phyloP scores from a whole-genome alignment of 116 monocot species.

The Trichopus zeylanicus region DNA sequence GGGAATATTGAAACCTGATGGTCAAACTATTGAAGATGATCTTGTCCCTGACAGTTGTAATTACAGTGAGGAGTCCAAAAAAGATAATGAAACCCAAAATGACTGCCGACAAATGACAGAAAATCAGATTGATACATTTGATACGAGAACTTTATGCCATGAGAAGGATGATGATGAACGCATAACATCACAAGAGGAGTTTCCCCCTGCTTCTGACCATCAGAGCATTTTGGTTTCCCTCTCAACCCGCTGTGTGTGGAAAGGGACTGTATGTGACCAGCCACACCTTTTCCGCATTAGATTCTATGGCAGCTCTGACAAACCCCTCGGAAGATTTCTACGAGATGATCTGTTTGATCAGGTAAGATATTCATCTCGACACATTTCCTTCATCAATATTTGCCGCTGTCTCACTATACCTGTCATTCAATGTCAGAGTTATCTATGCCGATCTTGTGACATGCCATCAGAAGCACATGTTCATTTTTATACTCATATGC shows the following conservation, averaged over 20 bases:
- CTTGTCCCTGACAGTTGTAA: not conserved
- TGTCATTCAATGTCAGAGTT: slow-evolving; percentile 39
- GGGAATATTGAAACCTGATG: not conserved
- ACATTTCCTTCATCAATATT: not conserved
- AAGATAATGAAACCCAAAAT: slow-evolving; percentile 2
- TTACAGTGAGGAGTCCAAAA: not conserved
- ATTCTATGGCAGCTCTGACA: slow-evolving; percentile 89
- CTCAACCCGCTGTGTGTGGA: slow-evolving; percentile 89
- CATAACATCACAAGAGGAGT: slow-evolving; percentile 36
- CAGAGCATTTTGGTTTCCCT: slow-evolving; percentile 94
- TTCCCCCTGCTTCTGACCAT: slow-evolving; percentile 64
- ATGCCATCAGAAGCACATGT: slow-evolving; percentile 95
- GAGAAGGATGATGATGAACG: slow-evolving; percentile 27
- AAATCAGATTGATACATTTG: slow-evolving; percentile 6
- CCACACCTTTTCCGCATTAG: slow-evolving; percentile 91
- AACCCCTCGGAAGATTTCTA: slow-evolving; percentile 85
- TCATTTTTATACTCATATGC: slow-evolving; percentile 84
- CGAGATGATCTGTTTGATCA: slow-evolving; percentile 82
- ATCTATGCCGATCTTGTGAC: slow-evolving; percentile 69
- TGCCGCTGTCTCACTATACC: slow-evolving; percentile 1
- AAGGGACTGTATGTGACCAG: slow-evolving; percentile 88
- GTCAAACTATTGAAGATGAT: slow-evolving; percentile 1
- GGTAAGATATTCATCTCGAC: slow-evolving; percentile 25
- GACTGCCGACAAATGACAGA: slow-evolving; percentile 1
- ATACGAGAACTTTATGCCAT: slow-evolving; percentile 6